Percentiles rank a stretch among this genome's conserved stretches.
Evolutionary conservation across 495 filamentous ascomycete species (phyloP).

Genomic region (Cercophora samala): DNA sequence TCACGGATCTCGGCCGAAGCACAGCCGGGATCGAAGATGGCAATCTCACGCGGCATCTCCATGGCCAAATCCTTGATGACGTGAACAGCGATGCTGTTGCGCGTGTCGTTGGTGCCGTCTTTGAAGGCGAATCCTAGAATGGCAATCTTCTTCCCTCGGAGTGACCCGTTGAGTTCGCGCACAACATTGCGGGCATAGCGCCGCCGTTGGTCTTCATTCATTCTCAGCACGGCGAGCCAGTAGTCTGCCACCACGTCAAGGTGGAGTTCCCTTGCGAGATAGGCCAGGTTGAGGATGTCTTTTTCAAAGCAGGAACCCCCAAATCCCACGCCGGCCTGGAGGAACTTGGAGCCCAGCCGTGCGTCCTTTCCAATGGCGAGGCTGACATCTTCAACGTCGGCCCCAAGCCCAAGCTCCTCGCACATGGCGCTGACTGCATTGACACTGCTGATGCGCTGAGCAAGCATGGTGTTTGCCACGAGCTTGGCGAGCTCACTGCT

Average conservation of each 20-base stretch:
- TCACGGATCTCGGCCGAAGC: constrained; percentile 38
- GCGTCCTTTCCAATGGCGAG: constrained; percentile 66
- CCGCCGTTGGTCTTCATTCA: constrained; percentile 74
- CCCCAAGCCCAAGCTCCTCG: constrained; percentile 63
- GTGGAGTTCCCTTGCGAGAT: constrained; percentile 66
- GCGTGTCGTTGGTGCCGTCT: constrained; percentile 74
- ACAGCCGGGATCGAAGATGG: constrained; percentile 73
- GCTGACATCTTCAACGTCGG: constrained; percentile 70
- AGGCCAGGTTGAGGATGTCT: constrained; percentile 72
- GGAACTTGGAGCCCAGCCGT: constrained; percentile 67
- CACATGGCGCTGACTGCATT: constrained; percentile 80
- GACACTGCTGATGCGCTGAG: constrained; percentile 79
- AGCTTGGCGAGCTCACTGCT: constrained; percentile 79
- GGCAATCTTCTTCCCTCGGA: constrained; percentile 68
- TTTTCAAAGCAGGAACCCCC: constrained; percentile 84
- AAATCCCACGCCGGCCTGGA: constrained; percentile 76
- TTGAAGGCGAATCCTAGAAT: constrained; percentile 81
- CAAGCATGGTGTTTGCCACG: constrained; percentile 76
- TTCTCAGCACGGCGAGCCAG: constrained; percentile 66
- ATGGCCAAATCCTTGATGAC: constrained; percentile 62
- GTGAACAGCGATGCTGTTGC: constrained; percentile 67
- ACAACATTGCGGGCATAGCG: constrained; percentile 65
- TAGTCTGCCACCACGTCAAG: constrained; percentile 73
- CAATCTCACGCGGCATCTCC: constrained; percentile 60
- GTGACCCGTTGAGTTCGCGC: constrained; percentile 62